These are phyloP conservation scores for Pythium guiyangense DNA, from an alignment of 352 stramenopile genomes.

Conservation along the genomic window DNA sequence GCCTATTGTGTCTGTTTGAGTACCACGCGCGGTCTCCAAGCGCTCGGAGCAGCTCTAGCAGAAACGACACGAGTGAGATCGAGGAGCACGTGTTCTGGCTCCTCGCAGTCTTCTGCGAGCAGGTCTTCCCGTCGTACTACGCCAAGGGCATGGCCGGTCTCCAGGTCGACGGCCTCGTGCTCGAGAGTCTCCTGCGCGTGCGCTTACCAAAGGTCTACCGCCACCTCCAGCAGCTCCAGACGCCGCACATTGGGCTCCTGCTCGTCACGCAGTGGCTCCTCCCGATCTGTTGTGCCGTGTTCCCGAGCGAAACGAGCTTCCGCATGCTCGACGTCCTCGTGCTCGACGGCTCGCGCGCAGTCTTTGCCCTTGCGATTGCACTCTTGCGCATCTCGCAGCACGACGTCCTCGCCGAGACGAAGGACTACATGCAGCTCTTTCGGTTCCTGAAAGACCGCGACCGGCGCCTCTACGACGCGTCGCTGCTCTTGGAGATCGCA, in stretches of 20 bases:
- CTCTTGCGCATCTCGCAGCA: slow-evolving; percentile 53
- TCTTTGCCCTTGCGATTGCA: slow-evolving; percentile 53
- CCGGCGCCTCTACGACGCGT: slow-evolving; percentile 49
- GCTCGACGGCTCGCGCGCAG: slow-evolving; percentile 39
- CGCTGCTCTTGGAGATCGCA: slow-evolving; percentile 53
- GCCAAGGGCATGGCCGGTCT: slow-evolving; percentile 59
- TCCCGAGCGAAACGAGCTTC: slow-evolving; percentile 62
- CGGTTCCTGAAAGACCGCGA: slow-evolving; percentile 54
- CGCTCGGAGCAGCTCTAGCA: no score
- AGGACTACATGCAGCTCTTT: slow-evolving; percentile 69
- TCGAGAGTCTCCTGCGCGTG: slow-evolving; percentile 41
- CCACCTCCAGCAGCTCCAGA: slow-evolving; percentile 53
- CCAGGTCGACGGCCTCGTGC: slow-evolving; percentile 47
- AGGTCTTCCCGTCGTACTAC: slow-evolving; percentile 59
- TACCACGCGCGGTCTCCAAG: neutral
- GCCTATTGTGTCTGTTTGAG: slow-evolving; percentile 61
- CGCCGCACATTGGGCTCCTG: slow-evolving; percentile 47
- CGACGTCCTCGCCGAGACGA: slow-evolving; percentile 43
- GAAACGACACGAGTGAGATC: slow-evolving; percentile 1
- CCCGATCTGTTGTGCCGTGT: slow-evolving; percentile 53
- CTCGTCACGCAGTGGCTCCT: slow-evolving; percentile 67
- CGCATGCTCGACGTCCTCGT: slow-evolving; percentile 58
- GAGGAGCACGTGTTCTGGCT: slow-evolving; percentile 67
- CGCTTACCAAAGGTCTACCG: slow-evolving; percentile 50
- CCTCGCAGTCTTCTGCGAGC: slow-evolving; percentile 44